Evolutionary conservation across 495 filamentous ascomycete species (phyloP), one percentile per base, ranked within the genome.

Genomic region (Aspergillus campestris): DNA sequence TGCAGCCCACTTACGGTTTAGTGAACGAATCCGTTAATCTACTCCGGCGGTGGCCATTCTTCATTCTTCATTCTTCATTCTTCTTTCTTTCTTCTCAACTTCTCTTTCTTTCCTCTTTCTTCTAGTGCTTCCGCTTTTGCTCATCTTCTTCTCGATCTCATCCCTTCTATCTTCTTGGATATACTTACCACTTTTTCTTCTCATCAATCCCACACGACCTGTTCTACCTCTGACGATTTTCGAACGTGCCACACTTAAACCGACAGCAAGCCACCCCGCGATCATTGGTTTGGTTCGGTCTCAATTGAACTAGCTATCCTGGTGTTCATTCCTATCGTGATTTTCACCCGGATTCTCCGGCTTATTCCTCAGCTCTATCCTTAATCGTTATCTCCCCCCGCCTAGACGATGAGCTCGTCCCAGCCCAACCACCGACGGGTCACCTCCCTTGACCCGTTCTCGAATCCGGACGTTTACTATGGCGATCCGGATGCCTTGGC

Each of bases 381-480:
- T 9, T 38, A 13, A 14, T 37, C n/a, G 36, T 36, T 29, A 11
- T 18, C 27, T 35, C 27, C 31, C 31, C 12, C 32, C 36, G 13
- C 10, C 24, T 40, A 40, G 45, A 68, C 48, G 38, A 65, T 66
- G 65, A 63, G 57, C 55, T 65, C 66, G 52, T 49, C 63, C 51
- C 48, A 58, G 42, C 50, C 46, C 38, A 55, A 46, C 1, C 59
- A 58, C 44, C 52, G 52, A 27, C 58, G 62, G 41, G 41, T 46
- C n/a, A 54, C 56, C 30, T 66, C 65, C 40, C 46, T 64, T 14
- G 73, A 77, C 48, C 73, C 73, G 27, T 72, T 61, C 40, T 70
- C 72, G 30, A 51, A 69, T 30, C 59, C 73, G 8, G 71, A 75
- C 43, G 52, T 73, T 44, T 77, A 77, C 44, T 77, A 77, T 55